Conservation (phyloP, 805 yeast genomes). For the Ogataea thermomethanolica region DNA sequence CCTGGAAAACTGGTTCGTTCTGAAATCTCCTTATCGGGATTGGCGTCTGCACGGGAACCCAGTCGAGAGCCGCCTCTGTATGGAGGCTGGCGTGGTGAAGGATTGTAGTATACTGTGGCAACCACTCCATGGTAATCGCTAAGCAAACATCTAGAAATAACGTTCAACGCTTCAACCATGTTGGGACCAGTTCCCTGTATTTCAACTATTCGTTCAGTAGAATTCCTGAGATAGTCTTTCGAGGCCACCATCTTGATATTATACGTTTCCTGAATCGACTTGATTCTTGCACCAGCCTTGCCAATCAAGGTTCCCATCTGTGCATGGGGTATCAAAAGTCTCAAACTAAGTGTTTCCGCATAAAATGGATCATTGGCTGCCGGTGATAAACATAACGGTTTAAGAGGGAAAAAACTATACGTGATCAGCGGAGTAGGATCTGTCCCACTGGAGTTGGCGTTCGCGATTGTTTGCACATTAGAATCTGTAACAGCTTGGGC, state of each 20-base stretch:
- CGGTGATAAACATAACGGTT: slow-evolving; percentile 53
- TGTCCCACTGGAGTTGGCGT: slow-evolving; percentile 24
- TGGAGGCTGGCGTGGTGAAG: slow-evolving; percentile 31
- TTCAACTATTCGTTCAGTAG: slow-evolving; percentile 84
- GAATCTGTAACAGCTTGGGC: slow-evolving; percentile 60
- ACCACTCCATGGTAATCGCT: slow-evolving; percentile 70
- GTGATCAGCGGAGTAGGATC: slow-evolving; percentile 33
- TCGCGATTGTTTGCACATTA: slow-evolving; percentile 25
- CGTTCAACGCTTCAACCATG: slow-evolving; percentile 52
- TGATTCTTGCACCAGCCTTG: slow-evolving; percentile 74
- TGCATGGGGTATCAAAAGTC: slow-evolving; percentile 75
- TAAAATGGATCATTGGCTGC: slow-evolving; percentile 49
- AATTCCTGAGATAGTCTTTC: slow-evolving; percentile 73
- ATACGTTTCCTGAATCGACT: slow-evolving; percentile 65
- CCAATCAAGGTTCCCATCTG: slow-evolving; percentile 92
- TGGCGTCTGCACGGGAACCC: slow-evolving; percentile 13
- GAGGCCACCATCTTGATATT: slow-evolving; percentile 83
- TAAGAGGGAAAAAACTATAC: slow-evolving; percentile 56
- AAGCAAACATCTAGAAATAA: slow-evolving; percentile 65
- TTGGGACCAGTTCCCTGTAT: slow-evolving; percentile 73
- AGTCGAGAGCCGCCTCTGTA: slow-evolving; percentile 13
- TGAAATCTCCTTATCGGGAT: slow-evolving; percentile 28
- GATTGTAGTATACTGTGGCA: slow-evolving; percentile 63
- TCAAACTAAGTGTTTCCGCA: slow-evolving; percentile 52
- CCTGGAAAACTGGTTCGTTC: slow-evolving; percentile 62